These are phyloP conservation scores for Mycena albidolilacea DNA, from an alignment of 768 basidiomycete genomes.

Conservation along the genomic window DNA sequence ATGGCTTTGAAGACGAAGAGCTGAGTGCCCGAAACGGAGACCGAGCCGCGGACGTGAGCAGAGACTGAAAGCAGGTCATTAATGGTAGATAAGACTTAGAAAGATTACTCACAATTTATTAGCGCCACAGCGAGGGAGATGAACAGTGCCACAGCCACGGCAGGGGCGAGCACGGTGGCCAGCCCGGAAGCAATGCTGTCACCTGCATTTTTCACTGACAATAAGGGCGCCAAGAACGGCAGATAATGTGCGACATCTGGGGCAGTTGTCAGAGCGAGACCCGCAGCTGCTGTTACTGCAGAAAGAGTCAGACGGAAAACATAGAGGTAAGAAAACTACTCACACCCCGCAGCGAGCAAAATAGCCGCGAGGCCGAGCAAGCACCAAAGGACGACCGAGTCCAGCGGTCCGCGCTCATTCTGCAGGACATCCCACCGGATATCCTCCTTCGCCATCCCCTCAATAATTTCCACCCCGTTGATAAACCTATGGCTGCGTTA, in stretches of 20 bases:
- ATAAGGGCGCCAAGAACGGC: slow-evolving; percentile 71
- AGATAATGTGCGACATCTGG: slow-evolving; percentile 83
- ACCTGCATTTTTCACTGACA: slow-evolving; percentile 45
- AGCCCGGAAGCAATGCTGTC: slow-evolving; percentile 72
- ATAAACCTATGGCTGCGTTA: slow-evolving; percentile 54
- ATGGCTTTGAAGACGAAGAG: slow-evolving; percentile 74
- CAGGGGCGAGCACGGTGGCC: slow-evolving; percentile 78
- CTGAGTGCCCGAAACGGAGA: slow-evolving; percentile 75
- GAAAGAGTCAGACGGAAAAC: slow-evolving; percentile 21
- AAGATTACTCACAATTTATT: slow-evolving; percentile 67
- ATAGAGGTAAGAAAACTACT: slow-evolving; percentile 49
- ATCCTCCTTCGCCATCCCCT: slow-evolving; percentile 87
- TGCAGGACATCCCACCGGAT: slow-evolving; percentile 86
- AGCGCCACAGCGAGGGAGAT: slow-evolving; percentile 65
- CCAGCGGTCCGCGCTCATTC: slow-evolving; percentile 63
- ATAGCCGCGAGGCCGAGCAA: slow-evolving; percentile 65
- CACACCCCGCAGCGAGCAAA: slow-evolving; percentile 72
- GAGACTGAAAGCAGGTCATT: slow-evolving; percentile 56
- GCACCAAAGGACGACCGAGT: slow-evolving; percentile 70
- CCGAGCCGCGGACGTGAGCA: slow-evolving; percentile 66
- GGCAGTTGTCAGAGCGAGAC: slow-evolving; percentile 75
- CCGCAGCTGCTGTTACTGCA: slow-evolving; percentile 79
- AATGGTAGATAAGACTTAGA: not conserved
- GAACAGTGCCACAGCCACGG: slow-evolving; percentile 73
- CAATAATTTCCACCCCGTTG: slow-evolving; percentile 77